These are phyloP conservation scores for Phascolomyces articulosus DNA, from an alignment of 371 early-diverging fungal species.

Conservation along the genomic window DNA sequence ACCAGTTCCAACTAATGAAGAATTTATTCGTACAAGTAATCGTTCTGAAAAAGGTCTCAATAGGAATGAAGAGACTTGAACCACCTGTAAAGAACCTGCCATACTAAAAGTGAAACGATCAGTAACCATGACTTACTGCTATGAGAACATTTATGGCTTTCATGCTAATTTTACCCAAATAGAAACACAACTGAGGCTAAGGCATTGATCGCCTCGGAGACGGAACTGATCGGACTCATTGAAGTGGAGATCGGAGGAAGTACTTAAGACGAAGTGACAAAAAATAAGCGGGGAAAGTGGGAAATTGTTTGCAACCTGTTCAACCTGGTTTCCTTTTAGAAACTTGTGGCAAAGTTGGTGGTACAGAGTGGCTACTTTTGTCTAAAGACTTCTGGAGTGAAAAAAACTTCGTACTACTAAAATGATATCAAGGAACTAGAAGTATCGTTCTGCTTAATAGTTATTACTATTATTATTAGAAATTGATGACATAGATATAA, in stretches of 20 bases:
- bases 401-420: too few relatives aligned
- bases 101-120: constrained; percentile 19
- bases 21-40: constrained; percentile 61
- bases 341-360: too few relatives aligned
- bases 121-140: background rate
- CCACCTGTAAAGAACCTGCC: constrained; percentile 53
- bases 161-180: constrained; percentile 38
- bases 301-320: too few relatives aligned
- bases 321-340: too few relatives aligned
- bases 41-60: constrained; percentile 57
- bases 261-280: too few relatives aligned
- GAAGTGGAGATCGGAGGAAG: background rate
- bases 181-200: constrained; percentile 38
- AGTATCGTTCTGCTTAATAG: too few relatives aligned
- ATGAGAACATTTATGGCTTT: background rate
- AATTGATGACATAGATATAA: too few relatives aligned
- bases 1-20: constrained; percentile 49
- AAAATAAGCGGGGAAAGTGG: too few relatives aligned
- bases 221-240: constrained; percentile 29
- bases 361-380: too few relatives aligned
- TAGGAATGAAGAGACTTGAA: constrained; percentile 60
- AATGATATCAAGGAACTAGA: too few relatives aligned
- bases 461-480: too few relatives aligned
- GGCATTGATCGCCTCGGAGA: constrained; percentile 38
- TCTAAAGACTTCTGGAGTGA: too few relatives aligned